A percentile compares a stretch with the other conserved stretches of the same genome.
Evolutionary conservation across 345 rosid species (phyloP).

Genomic region (Boechera stricta): DNA sequence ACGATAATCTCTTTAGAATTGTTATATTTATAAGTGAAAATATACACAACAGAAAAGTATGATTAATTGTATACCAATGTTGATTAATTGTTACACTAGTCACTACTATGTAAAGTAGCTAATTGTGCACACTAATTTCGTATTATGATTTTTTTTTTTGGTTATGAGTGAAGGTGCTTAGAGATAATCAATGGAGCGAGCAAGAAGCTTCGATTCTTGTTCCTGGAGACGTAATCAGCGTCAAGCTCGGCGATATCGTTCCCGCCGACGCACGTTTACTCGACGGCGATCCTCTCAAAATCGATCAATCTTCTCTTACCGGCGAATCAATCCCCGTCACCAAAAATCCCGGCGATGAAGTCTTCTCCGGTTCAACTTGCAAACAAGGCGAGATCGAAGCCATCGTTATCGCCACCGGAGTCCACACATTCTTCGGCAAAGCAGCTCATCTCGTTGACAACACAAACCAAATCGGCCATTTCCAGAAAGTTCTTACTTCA

Average conservation of each 20-base stretch:
- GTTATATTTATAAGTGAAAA: too few species aligned
- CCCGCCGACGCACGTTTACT: conserved; percentile 98
- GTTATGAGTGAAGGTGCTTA: conserved; percentile 59
- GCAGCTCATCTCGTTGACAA: conserved; percentile 96
- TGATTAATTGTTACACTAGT: too few species aligned
- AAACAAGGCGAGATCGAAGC: conserved; percentile 94
- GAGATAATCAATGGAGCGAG: conserved; percentile 87
- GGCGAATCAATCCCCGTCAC: conserved; percentile 94
- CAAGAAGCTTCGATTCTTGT: conserved; percentile 91
- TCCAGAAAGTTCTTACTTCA: conserved; percentile 82
- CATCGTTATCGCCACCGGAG: conserved; percentile 89
- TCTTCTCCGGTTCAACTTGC: conserved; percentile 91
- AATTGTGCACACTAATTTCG: too few species aligned
- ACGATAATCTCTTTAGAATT: too few species aligned
- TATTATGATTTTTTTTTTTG: background rate
- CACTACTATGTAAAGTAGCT: too few species aligned
- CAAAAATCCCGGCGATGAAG: conserved; percentile 77
- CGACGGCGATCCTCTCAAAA: conserved; percentile 89
- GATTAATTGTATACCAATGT: too few species aligned
- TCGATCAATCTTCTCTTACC: conserved; percentile 95
- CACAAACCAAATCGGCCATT: conserved; percentile 91
- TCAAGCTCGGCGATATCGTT: conserved; percentile 84
- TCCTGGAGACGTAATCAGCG: conserved; percentile 87
- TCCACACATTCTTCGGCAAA: conserved; percentile 94
- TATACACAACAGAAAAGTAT: too few species aligned